Conservation (phyloP, 805 yeast species). For the Pichia scutulata region DNA sequence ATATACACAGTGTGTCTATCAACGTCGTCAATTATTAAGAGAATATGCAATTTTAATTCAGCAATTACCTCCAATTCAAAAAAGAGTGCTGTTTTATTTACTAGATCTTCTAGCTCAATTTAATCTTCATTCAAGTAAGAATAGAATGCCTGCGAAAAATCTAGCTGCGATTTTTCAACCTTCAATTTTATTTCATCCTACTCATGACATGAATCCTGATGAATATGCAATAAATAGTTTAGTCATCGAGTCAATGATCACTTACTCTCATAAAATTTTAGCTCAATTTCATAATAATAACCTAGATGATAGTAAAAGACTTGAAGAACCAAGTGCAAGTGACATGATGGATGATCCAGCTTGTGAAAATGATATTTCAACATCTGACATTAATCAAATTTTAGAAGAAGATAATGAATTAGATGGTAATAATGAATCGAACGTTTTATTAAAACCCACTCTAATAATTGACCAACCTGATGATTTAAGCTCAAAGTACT, state of each 20-base stretch:
- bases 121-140: constrained; percentile 65
- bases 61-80: constrained; percentile 65
- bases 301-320: not conserved
- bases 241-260: constrained; percentile 83
- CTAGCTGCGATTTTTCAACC: constrained; percentile 97
- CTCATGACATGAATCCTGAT: constrained; percentile 85
- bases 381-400: not conserved
- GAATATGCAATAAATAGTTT: constrained; percentile 83
- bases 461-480: not conserved
- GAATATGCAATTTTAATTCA: constrained; percentile 66
- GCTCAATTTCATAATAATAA: constrained; percentile 35
- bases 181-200: constrained; percentile 86
- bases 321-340: not conserved
- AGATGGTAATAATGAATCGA: not conserved
- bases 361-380: not conserved
- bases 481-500: not conserved
- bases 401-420: not conserved
- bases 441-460: not conserved
- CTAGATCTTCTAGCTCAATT: constrained; percentile 82
- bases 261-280: constrained; percentile 70
- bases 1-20: constrained; percentile 31
- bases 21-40: constrained; percentile 59
- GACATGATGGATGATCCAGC: not conserved
- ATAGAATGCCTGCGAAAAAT: constrained; percentile 88
- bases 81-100: constrained; percentile 77